Evolutionary conservation across 495 filamentous ascomycete genomes (phyloP).

Genomic region (Tuber melanosporum): DNA sequence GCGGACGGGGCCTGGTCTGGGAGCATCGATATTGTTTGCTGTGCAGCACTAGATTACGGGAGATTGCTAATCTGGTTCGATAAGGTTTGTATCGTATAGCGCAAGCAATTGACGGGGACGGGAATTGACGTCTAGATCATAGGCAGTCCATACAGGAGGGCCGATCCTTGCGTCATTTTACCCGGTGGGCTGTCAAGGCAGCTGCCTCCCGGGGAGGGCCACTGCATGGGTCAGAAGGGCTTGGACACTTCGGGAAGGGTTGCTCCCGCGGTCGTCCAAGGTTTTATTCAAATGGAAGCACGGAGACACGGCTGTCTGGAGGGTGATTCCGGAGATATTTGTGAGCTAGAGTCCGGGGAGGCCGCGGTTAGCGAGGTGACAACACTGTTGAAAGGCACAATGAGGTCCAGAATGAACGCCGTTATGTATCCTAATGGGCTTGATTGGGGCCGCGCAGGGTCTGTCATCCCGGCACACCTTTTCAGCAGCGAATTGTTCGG

Average conservation of each 20-base stretch:
- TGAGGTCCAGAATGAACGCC: background rate
- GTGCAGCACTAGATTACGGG: background rate
- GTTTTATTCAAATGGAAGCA: background rate
- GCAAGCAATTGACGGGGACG: constrained; percentile 34
- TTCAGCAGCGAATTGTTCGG: background rate
- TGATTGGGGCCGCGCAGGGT: background rate
- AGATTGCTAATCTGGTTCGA: constrained; percentile 32
- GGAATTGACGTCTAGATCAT: constrained; percentile 35
- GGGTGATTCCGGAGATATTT: background rate
- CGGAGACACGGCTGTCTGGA: background rate
- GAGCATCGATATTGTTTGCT: constrained; percentile 10
- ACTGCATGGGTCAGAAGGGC: constrained; percentile 1
- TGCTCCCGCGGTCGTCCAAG: constrained; percentile 3
- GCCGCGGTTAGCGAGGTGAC: background rate
- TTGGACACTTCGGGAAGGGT: constrained; percentile 7
- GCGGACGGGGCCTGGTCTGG: background rate
- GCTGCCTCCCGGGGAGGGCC: background rate
- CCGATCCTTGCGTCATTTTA: constrained; percentile 38
- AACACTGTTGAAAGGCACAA: background rate
- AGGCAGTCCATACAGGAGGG: constrained; percentile 37
- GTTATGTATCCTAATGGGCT: background rate
- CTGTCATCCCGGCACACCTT: background rate
- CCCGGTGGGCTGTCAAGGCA: constrained; percentile 10
- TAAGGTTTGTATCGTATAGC: constrained; percentile 41
- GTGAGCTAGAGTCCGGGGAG: constrained; percentile 1